Evolutionary conservation across 2,329 filamentous ascomycete genomes (phyloP).

Genomic region (Trichoderma lentiforme): DNA sequence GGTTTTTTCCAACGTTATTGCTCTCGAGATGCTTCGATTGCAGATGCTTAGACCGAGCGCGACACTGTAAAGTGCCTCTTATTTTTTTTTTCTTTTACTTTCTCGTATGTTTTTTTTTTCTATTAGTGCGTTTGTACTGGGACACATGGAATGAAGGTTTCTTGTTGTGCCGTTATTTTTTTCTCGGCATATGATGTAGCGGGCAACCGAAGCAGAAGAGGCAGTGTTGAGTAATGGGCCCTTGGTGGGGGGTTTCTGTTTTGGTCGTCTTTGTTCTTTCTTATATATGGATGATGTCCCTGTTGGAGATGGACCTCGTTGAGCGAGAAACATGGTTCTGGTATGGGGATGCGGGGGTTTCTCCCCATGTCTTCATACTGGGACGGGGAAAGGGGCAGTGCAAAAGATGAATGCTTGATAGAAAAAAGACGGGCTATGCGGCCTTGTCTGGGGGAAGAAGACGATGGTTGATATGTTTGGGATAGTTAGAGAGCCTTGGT

Average conservation of each 20-base stretch:
- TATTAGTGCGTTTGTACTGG: not conserved
- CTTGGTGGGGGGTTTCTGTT: not conserved
- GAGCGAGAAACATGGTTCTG: not conserved
- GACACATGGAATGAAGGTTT: not conserved
- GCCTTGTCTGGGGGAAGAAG: not conserved
- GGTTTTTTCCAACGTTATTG: not conserved
- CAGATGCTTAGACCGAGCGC: not conserved
- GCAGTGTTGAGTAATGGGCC: not conserved
- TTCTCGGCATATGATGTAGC: not conserved
- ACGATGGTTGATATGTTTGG: not conserved
- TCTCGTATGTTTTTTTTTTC: not conserved
- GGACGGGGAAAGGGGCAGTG: not conserved
- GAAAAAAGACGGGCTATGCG: not conserved
- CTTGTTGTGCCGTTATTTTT: not conserved
- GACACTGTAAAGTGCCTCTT: not conserved
- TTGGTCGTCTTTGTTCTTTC: not conserved
- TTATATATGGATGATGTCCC: not conserved
- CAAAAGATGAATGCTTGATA: not conserved
- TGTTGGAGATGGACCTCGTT: not conserved
- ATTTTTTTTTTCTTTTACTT: not conserved
- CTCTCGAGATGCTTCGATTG: not conserved
- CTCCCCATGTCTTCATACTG: not conserved
- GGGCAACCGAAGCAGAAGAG: not conserved
- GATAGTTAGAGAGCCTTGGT: slow-evolving; percentile 1
- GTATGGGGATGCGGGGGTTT: not conserved